A percentile compares a stretch with the other conserved stretches of the same genome.
These are phyloP conservation scores for Fraxinus greggii DNA, from an alignment of 305 asterid genomes.

Conservation along the genomic window DNA sequence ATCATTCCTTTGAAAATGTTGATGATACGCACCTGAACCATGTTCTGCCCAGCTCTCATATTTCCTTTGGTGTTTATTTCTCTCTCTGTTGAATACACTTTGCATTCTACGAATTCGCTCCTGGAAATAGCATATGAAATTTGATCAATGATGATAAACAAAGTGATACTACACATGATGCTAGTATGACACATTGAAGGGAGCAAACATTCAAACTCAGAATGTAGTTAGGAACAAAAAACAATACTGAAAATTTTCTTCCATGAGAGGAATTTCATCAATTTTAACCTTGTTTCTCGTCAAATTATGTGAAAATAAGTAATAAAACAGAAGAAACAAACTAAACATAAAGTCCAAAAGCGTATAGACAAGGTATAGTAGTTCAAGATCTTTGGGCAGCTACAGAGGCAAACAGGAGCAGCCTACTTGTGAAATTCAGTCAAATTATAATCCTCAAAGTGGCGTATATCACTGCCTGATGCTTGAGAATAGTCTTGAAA, in stretches of 20 bases:
- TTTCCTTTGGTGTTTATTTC: constrained; percentile 64
- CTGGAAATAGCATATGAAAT: constrained; percentile 37
- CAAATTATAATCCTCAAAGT: not conserved
- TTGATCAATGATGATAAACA: not conserved
- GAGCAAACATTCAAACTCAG: not conserved
- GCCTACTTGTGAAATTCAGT: not conserved
- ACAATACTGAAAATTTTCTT: not conserved
- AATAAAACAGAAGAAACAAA: not conserved
- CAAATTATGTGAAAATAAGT: not conserved
- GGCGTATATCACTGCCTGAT: not conserved
- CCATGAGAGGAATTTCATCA: not conserved
- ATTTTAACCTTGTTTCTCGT: not conserved
- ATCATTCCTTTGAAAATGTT: constrained; percentile 84
- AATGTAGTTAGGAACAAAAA: not conserved
- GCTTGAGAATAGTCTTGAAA: not conserved
- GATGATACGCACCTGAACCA: constrained; percentile 67
- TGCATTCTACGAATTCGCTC: constrained; percentile 97
- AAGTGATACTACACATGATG: constrained; percentile 3
- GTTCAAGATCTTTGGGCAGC: not conserved
- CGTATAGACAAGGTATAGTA: not conserved
- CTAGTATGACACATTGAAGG: not conserved
- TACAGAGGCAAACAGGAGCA: not conserved
- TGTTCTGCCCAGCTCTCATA: constrained; percentile 88
- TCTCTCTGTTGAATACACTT: constrained; percentile 86
- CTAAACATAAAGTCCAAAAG: not conserved